Percentiles rank a stretch among this genome's conserved stretches.
Evolutionary conservation across 2,329 filamentous ascomycete species (phyloP).

Genomic region (Truncatella angustata): DNA sequence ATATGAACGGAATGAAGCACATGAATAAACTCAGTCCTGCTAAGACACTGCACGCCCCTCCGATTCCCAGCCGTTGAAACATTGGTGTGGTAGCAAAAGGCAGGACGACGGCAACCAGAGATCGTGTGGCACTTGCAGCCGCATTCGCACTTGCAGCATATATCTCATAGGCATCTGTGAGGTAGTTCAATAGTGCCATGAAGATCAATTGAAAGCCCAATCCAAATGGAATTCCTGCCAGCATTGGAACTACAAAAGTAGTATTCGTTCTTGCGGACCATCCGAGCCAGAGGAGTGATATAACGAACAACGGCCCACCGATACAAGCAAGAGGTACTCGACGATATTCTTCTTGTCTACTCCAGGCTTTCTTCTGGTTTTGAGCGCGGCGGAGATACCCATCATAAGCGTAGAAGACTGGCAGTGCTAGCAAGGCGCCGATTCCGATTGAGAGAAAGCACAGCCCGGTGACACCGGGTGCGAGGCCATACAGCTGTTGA

Average conservation of each 20-base stretch:
- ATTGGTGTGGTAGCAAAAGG: constrained; percentile 54
- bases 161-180: constrained; percentile 66
- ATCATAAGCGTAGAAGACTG: constrained; percentile 67
- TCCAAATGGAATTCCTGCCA: constrained; percentile 62
- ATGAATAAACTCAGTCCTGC: constrained; percentile 49
- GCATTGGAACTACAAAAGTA: constrained; percentile 54
- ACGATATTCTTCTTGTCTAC: constrained; percentile 61
- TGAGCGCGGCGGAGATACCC: constrained; percentile 52
- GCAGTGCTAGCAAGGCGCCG: constrained; percentile 57
- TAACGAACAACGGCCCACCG: constrained; percentile 62
- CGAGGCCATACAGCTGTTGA: constrained; percentile 59
- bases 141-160: constrained; percentile 59
- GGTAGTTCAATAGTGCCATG: constrained; percentile 60
- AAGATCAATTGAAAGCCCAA: constrained; percentile 62
- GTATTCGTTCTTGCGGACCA: constrained; percentile 48
- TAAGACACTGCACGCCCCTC: constrained; percentile 51
- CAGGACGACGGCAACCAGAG: constrained; percentile 51
- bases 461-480: constrained; percentile 62
- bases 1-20: constrained; percentile 50
- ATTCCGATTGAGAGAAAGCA: constrained; percentile 67
- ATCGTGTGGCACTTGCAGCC: constrained; percentile 47
- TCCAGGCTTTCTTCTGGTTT: constrained; percentile 52
- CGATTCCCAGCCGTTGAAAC: constrained; percentile 45
- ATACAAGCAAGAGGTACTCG: constrained; percentile 70
- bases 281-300: constrained; percentile 61